A percentile compares a stretch with the other conserved stretches of the same genome.
phyloP scores from a whole-genome alignment of 78 protist genomes.

The Cyanophora paradoxa region DNA sequence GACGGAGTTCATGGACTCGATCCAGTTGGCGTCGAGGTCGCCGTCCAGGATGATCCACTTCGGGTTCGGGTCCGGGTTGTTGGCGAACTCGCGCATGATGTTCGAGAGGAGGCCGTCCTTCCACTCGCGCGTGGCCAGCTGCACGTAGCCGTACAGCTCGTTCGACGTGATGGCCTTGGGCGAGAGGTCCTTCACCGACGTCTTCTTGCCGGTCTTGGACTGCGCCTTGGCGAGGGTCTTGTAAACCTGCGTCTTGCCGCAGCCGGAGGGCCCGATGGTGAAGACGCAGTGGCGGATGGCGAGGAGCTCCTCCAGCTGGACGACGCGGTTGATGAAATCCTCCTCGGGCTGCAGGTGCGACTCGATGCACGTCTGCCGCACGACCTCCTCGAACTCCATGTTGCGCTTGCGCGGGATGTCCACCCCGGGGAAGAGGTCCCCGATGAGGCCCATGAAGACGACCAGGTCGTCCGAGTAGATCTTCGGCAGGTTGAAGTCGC shows the following conservation, averaged over 20 bases:
- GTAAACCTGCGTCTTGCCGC: conserved; percentile 39
- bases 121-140: conserved; percentile 53
- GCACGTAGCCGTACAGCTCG: conserved; percentile 54
- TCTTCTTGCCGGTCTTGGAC: conserved; percentile 22
- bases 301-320: conserved; percentile 56
- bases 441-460: conserved; percentile 53
- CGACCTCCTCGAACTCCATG: conserved; percentile 27
- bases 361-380: conserved; percentile 4
- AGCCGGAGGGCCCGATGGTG: conserved; percentile 51
- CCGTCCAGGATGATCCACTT: conserved; percentile 68
- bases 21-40: conserved; percentile 58
- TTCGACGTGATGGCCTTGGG: conserved; percentile 57
- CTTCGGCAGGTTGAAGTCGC: conserved; percentile 73
- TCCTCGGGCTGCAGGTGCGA: conserved; percentile 38
- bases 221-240: conserved; percentile 29
- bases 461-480: conserved; percentile 37
- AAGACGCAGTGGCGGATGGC: conserved; percentile 57
- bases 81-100: conserved; percentile 57
- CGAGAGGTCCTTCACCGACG: conserved; percentile 23
- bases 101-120: conserved; percentile 60
- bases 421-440: conserved; percentile 47
- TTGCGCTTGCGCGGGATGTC: conserved; percentile 48
- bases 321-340: conserved; percentile 39
- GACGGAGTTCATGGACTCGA: conserved; percentile 55
- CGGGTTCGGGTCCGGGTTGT: conserved; percentile 23